A percentile compares a stretch with the other conserved stretches of the same genome.
phyloP scores from a whole-genome alignment of 345 rosid species.

The Acer negundo region DNA sequence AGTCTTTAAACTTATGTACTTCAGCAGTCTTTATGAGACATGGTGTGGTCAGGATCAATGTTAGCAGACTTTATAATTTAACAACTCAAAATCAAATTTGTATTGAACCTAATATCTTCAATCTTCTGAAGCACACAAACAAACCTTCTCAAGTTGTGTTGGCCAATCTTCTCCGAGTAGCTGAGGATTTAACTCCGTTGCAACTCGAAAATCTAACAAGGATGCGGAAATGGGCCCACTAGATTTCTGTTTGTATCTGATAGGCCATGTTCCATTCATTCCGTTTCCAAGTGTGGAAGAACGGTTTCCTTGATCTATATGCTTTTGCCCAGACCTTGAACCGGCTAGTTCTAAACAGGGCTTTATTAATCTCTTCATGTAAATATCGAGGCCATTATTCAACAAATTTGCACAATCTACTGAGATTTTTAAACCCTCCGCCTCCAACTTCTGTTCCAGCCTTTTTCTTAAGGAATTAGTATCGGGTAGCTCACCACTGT shows the following conservation, averaged over 20 bases:
- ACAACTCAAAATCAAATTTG: slow-evolving; percentile 7
- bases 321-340: slow-evolving; percentile 37
- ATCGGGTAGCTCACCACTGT: slow-evolving; percentile 58
- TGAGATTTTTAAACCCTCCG: slow-evolving; percentile 55
- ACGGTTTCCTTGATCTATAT: slow-evolving; percentile 17
- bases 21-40: slow-evolving; percentile 17
- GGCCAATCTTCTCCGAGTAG: slow-evolving; percentile 66
- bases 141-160: slow-evolving; percentile 51
- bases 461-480: slow-evolving; percentile 52
- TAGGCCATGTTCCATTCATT: slow-evolving; percentile 24
- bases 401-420: slow-evolving; percentile 51
- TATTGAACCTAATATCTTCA: slow-evolving; percentile 1
- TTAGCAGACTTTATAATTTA: slow-evolving; percentile 22
- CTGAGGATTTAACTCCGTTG: slow-evolving; percentile 56
- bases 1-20: slow-evolving; percentile 32
- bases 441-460: slow-evolving; percentile 45
- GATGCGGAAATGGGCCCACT: slow-evolving; percentile 34
- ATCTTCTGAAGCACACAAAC: slow-evolving; percentile 35
- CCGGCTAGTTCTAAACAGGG: slow-evolving; percentile 61
- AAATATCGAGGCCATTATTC: slow-evolving; percentile 58
- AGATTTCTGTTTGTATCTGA: slow-evolving; percentile 20
- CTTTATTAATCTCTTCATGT: slow-evolving; percentile 63
- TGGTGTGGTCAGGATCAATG: slow-evolving; percentile 20
- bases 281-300: slow-evolving; percentile 10
- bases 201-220: slow-evolving; percentile 60